These are phyloP conservation scores for Solanum hybrid DNA, from an alignment of 305 asterid species.

Conservation along the genomic window DNA sequence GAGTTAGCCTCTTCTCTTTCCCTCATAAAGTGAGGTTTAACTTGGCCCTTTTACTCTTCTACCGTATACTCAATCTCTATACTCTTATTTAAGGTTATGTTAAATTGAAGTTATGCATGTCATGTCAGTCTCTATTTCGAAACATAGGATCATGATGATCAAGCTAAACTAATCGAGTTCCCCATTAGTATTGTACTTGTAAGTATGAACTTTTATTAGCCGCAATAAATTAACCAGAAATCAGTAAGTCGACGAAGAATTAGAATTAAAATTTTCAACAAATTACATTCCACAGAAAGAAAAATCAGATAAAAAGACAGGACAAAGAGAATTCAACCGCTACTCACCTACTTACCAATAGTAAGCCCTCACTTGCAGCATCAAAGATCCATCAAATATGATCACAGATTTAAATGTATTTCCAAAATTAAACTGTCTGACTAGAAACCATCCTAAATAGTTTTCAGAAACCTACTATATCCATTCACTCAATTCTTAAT, in stretches of 20 bases:
- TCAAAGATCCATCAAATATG: not conserved
- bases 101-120: not conserved
- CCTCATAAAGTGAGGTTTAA: not conserved
- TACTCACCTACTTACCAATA: not conserved
- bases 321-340: not conserved
- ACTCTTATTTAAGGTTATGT: not conserved
- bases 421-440: not conserved
- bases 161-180: not conserved
- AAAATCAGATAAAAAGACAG: not conserved
- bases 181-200: not conserved
- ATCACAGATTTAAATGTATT: no score
- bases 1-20: not conserved
- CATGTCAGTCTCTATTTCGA: no score
- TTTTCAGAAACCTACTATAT: not conserved
- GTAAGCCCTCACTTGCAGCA: not conserved
- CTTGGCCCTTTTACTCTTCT: not conserved
- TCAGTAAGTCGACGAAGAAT: not conserved
- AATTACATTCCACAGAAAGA: not conserved
- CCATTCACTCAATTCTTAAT: not conserved
- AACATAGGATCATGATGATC: not conserved
- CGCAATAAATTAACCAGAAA: not conserved
- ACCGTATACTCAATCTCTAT: not conserved
- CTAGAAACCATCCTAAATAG: not conserved
- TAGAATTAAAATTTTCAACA: not conserved
- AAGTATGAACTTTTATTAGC: not conserved